Evolutionary conservation across 2,329 filamentous ascomycete genomes (phyloP).

Genomic region (Colletotrichum salicis): DNA sequence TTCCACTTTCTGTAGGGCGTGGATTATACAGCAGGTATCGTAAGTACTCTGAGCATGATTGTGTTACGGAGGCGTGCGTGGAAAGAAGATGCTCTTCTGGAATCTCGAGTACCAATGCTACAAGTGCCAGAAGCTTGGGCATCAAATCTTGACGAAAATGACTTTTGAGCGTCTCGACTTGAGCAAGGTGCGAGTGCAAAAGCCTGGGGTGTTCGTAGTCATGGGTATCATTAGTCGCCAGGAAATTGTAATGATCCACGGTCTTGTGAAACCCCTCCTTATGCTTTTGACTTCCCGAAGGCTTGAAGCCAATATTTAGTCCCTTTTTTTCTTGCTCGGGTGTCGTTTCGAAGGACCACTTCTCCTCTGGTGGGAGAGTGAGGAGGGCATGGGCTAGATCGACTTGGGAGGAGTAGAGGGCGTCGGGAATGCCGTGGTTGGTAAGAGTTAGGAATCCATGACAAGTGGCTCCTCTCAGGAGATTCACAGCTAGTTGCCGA

Average conservation of each 20-base stretch:
- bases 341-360: neutral
- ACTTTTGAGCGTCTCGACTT: neutral
- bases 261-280: neutral
- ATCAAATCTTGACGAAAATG: neutral
- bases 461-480: neutral
- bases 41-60: slow-evolving; percentile 1
- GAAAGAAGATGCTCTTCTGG: neutral
- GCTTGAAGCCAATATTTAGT: neutral
- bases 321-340: neutral
- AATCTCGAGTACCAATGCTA: neutral
- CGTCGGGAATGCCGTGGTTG: neutral
- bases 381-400: neutral
- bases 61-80: neutral
- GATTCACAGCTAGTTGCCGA: neutral
- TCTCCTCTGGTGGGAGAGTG: neutral
- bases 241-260: neutral
- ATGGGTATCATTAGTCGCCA: neutral
- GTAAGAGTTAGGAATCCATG: neutral
- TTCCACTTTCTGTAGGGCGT: neutral
- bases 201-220: neutral
- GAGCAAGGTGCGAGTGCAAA: neutral
- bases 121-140: neutral
- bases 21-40: slow-evolving; percentile 1
- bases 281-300: neutral
- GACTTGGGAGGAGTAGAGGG: neutral